A percentile compares a stretch with the other conserved stretches of the same genome.
These are phyloP conservation scores for Emericellopsis cladophorae DNA, from an alignment of 2,329 filamentous ascomycete genomes.

Conservation along the genomic window DNA sequence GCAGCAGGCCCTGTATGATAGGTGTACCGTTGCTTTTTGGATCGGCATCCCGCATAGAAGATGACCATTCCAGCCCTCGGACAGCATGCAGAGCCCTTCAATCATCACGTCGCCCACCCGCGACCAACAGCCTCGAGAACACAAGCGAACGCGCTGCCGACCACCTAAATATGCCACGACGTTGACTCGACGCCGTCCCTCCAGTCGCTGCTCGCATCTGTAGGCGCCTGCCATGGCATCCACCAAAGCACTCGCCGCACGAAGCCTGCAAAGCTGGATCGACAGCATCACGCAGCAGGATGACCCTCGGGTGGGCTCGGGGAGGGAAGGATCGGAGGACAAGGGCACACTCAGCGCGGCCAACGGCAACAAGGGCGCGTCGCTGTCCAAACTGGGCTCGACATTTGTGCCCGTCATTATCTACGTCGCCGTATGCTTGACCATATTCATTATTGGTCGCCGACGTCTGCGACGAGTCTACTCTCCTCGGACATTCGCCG, in stretches of 20 bases:
- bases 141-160: no score
- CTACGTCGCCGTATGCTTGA: conserved; percentile 34
- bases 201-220: no score
- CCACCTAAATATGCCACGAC: no score
- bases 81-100: no score
- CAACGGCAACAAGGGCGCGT: conserved; percentile 18
- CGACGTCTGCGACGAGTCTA: conserved; percentile 39
- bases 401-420: conserved; percentile 42
- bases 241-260: not conserved
- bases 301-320: conserved; percentile 21
- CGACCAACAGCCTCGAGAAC: no score
- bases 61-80: no score
- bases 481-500: conserved; percentile 35
- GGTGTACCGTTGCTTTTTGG: no score
- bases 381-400: conserved; percentile 24
- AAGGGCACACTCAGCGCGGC: conserved; percentile 20
- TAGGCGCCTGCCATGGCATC: no score
- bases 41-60: no score
- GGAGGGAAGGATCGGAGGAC: conserved; percentile 16
- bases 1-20: no score
- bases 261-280: not conserved
- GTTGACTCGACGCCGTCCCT: no score
- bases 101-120: no score
- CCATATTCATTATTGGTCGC: conserved; percentile 35
- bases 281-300: conserved; percentile 1